Percentiles rank a stretch among this genome's conserved stretches.
These are phyloP conservation scores for Fomitopsis pinicola DNA, from an alignment of 1,284 basidiomycete species.

Conservation along the genomic window DNA sequence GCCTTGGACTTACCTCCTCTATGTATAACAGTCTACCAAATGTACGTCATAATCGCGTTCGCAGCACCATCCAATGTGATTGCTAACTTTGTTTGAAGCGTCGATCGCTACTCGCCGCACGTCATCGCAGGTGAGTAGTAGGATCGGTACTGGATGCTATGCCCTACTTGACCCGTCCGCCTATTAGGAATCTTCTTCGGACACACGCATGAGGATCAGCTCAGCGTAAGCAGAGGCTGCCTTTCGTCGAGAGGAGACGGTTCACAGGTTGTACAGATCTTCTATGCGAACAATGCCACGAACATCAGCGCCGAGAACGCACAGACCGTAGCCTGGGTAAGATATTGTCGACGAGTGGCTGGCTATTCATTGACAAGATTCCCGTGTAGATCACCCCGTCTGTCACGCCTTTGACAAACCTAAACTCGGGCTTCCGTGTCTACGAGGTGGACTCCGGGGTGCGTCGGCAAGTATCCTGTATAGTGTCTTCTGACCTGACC, in stretches of 20 bases:
- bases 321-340: conserved; percentile 51
- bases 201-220: conserved; percentile 79
- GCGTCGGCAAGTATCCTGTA: conserved; percentile 17
- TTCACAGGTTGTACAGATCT: conserved; percentile 46
- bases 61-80: neutral
- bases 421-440: conserved; percentile 78
- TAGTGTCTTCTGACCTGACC: neutral
- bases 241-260: neutral
- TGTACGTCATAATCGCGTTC: conserved; percentile 36
- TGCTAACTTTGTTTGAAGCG: conserved; percentile 41
- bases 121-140: conserved; percentile 65
- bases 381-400: conserved; percentile 55
- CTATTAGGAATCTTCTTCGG: conserved; percentile 70
- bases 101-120: conserved; percentile 74
- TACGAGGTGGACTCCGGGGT: conserved; percentile 77
- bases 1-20: neutral
- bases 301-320: conserved; percentile 54
- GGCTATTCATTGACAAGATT: neutral
- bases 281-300: conserved; percentile 73
- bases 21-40: conserved; percentile 59
- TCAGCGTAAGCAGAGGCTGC: conserved; percentile 45
- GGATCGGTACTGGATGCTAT: too few relatives aligned
- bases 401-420: conserved; percentile 66
- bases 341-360: neutral
- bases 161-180: too few relatives aligned